Base-by-base conservation (phyloP, 1,284 basidiomycete species). In the Jaminaea rosea region DNA sequence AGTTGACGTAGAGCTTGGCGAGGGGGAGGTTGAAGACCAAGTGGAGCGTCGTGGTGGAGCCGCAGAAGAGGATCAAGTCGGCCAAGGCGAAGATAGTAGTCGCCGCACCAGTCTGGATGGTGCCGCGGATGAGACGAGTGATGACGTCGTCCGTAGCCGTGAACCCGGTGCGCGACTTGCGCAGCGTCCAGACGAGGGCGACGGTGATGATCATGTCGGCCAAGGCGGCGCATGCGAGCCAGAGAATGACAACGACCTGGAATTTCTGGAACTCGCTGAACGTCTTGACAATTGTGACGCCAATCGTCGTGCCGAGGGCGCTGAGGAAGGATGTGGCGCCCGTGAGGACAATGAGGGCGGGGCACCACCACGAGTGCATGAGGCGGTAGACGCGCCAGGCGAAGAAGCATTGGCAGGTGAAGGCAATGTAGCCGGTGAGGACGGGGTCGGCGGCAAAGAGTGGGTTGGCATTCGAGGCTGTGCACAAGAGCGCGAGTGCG, bases 1-100 rank as follows among this genome's bases (percentile, higher is more conserved):
- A 64, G 60, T 69, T 69, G 67, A 63, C 58, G 46, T 69, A 69
- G 19, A 69, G 63, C 62, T 69, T 69, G 48, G 67, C 60, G 19
- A 67, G 52, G 10, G 67, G 65, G 52, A 69, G 46, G 55, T 67
- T 67, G 59, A 69, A 69, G 44, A 69, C 53, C 44, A 69, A 44
- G 47, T 69, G 67, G 1, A 67, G 53, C 13, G 61, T 67, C 15
- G 59, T 58, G 28, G 61, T 63, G 13, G 59, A 64, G 26, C 56
- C 56, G 9, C 63, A 50, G 61, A 68, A 69, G 13, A 67, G 59
- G 28, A 69, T 51, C 10, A 69, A 49, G 49, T 69, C 67, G 51
- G 64, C 34, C n/a, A 50, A 53, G 52, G 67, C 67, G 31, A 69
- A 67, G 13, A 56, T 7, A 8, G 57, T 60, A 34, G 67, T 69